phyloP scores from a whole-genome alignment of 2,329 filamentous ascomycete species.

The Colletotrichum acutatum region DNA sequence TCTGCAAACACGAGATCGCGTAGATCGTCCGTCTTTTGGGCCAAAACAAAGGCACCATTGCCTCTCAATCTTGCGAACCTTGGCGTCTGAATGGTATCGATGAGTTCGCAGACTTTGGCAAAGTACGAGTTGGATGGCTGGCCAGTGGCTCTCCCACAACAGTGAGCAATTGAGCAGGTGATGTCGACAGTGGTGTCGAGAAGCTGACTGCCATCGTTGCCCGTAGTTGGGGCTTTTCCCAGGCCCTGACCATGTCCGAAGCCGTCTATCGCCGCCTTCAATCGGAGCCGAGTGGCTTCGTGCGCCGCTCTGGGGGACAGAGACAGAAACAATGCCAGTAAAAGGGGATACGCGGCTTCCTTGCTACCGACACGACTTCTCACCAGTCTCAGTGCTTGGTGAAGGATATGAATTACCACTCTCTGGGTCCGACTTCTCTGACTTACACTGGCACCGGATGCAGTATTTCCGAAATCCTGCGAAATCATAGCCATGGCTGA shows the following conservation, averaged over 20 bases:
- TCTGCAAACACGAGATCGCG: slow-evolving; percentile 66
- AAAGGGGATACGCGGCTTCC: slow-evolving; percentile 14
- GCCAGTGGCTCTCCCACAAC: slow-evolving; percentile 55
- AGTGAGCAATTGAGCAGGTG: slow-evolving; percentile 58
- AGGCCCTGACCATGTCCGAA: not conserved
- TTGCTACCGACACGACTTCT: not conserved
- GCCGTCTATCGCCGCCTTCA: not conserved
- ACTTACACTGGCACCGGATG: not conserved
- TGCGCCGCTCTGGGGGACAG: not conserved
- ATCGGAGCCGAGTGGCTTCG: not conserved
- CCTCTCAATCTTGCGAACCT: slow-evolving; percentile 50
- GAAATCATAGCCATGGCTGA: slow-evolving; percentile 40
- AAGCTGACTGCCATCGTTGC: slow-evolving; percentile 32
- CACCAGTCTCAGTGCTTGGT: slow-evolving; percentile 19
- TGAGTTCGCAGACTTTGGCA: slow-evolving; percentile 51
- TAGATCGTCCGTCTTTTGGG: slow-evolving; percentile 63
- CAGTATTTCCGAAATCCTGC: slow-evolving; percentile 7
- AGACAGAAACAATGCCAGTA: slow-evolving; percentile 25
- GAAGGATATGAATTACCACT: slow-evolving; percentile 14
- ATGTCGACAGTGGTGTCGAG: slow-evolving; percentile 51
- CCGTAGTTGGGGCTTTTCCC: not conserved
- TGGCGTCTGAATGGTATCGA: slow-evolving; percentile 49
- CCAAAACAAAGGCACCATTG: slow-evolving; percentile 62
- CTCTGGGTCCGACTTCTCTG: not conserved
- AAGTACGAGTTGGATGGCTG: slow-evolving; percentile 51